These are phyloP conservation scores for Psilocybe cubensis DNA, from an alignment of 768 basidiomycete species.

Conservation along the genomic window DNA sequence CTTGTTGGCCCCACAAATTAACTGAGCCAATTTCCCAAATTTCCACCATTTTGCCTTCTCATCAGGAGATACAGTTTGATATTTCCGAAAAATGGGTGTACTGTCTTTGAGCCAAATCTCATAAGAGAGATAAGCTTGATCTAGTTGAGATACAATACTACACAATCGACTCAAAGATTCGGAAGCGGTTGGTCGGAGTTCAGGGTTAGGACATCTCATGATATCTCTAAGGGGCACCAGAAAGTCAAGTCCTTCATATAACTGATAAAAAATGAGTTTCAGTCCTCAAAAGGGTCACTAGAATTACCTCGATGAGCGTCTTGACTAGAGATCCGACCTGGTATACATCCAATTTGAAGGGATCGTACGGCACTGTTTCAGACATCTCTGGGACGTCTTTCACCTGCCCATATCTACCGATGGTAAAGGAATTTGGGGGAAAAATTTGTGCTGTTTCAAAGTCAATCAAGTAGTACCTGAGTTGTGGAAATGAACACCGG, in stretches of 20 bases:
- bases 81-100: no score
- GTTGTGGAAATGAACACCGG: slow-evolving; percentile 23
- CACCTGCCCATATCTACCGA: slow-evolving; percentile 22
- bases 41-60: no score
- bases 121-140: slow-evolving; percentile 3
- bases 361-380: slow-evolving; percentile 24
- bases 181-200: slow-evolving; percentile 2
- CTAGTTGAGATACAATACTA: background rate
- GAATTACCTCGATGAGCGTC: background rate
- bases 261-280: background rate
- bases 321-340: slow-evolving; percentile 26
- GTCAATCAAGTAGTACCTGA: slow-evolving; percentile 32
- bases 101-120: background rate
- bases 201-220: slow-evolving; percentile 11
- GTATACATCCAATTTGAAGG: slow-evolving; percentile 33
- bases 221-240: background rate
- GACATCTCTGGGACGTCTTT: slow-evolving; percentile 28
- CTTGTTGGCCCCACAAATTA: no score
- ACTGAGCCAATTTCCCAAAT: no score
- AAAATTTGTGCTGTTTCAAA: slow-evolving; percentile 24
- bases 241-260: slow-evolving; percentile 11
- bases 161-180: slow-evolving; percentile 6
- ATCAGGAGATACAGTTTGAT: slow-evolving; percentile 40
- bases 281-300: background rate
- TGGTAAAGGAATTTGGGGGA: background rate